Evolutionary conservation across 139 green algal genomes (phyloP), one percentile per base, ranked within the genome.

Genomic region (Coccomyxa sp.): DNA sequence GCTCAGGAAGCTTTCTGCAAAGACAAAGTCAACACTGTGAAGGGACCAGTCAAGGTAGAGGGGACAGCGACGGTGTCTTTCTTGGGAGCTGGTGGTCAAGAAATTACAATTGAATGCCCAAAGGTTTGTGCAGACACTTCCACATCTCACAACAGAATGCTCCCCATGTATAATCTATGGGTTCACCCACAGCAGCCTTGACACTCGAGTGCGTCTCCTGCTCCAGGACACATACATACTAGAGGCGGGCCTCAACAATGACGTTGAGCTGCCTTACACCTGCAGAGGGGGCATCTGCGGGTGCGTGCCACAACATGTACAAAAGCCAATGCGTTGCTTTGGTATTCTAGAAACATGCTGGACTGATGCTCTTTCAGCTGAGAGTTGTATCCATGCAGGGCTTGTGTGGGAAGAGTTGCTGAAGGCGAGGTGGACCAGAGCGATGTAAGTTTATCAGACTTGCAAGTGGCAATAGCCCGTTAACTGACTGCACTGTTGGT

Each of bases 201-300:
- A 76, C 31, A 45, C 1, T 30, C 14, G 10, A 21, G 71, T 14
- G 58, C n/a, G 57, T 74, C 38, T 38, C 27, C 0, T 45, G 51
- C 16, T n/a, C 10, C 89, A 96, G 84, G 88, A 96, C 85, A 89
- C 86, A 66, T 99, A 99, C 89, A 96, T 99, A 32, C 88, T 99
- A 17, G 92, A 98, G 76, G 91, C 93, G 58, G 95, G 91, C n/a
- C 89, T 98, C 27, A 86, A 93, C 10, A 87, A 85, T 1, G 95
- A 94, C 10, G 67, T 99, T 13, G 96, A 99, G 86, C 90, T 99
- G 60, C 96, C 96, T 16, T 94, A 91, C 81, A 98, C 95, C 31
- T 98, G 96, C 90, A 87, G 93, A 78, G 93, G 87, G 38, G 91
- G 92, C 76, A 93, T 93, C 74, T 94, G 92, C 86, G 90, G 87